Percentiles rank a stretch among this genome's conserved stretches.
Evolutionary conservation across 225 moss, liverwort and hornwort genomes (phyloP).

Genomic region (Rhytidiadelphus loreus): DNA sequence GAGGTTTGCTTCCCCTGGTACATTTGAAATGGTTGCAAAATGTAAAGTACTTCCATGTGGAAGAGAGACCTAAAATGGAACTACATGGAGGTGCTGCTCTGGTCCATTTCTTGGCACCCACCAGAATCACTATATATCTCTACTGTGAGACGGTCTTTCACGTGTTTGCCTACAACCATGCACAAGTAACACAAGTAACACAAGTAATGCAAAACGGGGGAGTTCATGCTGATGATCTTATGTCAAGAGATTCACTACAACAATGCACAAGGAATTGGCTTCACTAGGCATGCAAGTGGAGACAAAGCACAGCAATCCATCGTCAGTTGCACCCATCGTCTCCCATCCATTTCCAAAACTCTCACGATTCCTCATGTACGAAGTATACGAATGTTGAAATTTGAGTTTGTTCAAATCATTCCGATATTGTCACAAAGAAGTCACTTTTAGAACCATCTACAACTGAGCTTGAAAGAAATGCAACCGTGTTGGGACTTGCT

Average conservation of each 20-base stretch:
- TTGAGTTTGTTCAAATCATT: background rate
- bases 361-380: background rate
- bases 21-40: too few species aligned
- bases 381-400: background rate
- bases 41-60: too few species aligned
- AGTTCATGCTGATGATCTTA: background rate
- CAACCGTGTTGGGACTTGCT: background rate
- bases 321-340: background rate
- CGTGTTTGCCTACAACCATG: background rate
- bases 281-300: background rate
- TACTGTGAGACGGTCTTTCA: background rate
- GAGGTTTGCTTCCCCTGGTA: too few species aligned
- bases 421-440: background rate
- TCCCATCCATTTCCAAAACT: background rate
- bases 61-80: background rate
- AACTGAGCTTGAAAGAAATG: background rate
- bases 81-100: background rate
- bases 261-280: background rate
- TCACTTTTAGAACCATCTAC: accelerated
- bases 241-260: background rate
- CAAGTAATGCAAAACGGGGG: background rate
- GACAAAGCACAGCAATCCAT: background rate
- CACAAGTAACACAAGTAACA: too few species aligned
- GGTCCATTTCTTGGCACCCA: background rate
- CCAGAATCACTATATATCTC: background rate